These are phyloP conservation scores for Phalaenopsis equestris DNA, from an alignment of 106 monocot genomes.

Conservation along the genomic window DNA sequence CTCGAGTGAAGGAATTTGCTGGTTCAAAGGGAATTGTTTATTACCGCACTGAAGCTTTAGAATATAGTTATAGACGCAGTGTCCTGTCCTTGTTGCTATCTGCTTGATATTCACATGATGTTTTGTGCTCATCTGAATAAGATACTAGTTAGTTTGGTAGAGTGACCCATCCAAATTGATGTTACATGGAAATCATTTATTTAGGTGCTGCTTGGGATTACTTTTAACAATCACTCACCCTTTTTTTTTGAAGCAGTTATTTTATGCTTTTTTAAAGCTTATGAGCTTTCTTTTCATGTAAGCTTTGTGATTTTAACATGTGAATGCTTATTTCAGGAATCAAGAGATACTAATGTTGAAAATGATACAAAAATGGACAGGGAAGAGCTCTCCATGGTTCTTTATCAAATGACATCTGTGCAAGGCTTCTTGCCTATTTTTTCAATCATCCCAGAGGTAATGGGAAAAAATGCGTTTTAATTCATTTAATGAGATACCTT, in stretches of 20 bases:
- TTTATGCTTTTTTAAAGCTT: not conserved
- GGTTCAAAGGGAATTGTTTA: not conserved
- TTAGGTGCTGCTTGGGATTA: not conserved
- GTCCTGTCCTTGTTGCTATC: not conserved
- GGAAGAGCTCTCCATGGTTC: constrained; percentile 47
- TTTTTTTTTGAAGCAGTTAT: not conserved
- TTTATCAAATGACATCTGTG: constrained; percentile 49
- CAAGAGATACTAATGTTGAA: constrained; percentile 11
- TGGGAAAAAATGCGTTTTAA: not conserved
- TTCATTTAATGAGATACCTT: not conserved
- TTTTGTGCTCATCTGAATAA: not conserved
- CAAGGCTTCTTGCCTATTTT: constrained; percentile 49
- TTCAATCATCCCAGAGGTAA: constrained; percentile 73
- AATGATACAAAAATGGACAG: constrained; percentile 14
- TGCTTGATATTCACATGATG: not conserved
- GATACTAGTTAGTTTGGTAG: not conserved
- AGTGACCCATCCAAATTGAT: not conserved
- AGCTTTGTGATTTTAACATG: not conserved
- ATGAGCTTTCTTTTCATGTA: not conserved
- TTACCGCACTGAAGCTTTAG: not conserved
- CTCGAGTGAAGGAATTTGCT: not conserved
- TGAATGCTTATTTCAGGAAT: constrained; percentile 32
- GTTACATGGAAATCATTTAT: not conserved
- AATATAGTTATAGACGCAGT: not conserved
- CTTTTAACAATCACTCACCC: too few relatives aligned